Conservation (phyloP, 2,329 filamentous ascomycete genomes). For the Pyrenochaeta sp. region DNA sequence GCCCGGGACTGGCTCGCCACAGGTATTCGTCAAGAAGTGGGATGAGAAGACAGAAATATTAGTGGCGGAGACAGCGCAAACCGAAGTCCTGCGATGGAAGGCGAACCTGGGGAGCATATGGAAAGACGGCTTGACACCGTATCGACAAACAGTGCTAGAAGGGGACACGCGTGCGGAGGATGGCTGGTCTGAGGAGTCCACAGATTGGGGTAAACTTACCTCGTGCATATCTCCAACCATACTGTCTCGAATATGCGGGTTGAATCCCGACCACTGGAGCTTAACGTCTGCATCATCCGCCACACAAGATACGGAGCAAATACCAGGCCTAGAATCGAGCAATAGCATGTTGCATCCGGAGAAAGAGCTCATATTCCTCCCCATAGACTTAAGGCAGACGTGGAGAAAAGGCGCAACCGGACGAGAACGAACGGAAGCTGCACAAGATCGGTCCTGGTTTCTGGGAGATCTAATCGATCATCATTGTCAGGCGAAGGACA, state of each 20-base stretch:
- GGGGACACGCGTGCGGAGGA: constrained; percentile 40
- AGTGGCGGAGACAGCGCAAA: constrained; percentile 51
- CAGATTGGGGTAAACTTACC: constrained; percentile 64
- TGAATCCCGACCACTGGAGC: constrained; percentile 60
- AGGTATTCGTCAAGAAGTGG: constrained; percentile 67
- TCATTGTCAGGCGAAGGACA: constrained; percentile 45
- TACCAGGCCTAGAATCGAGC: constrained; percentile 62
- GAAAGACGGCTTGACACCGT: constrained; percentile 61
- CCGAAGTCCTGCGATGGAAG: constrained; percentile 59
- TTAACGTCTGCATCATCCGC: constrained; percentile 67
- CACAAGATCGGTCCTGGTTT: constrained; percentile 70
- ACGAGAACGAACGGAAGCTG: constrained; percentile 68
- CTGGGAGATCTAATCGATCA: constrained; percentile 61
- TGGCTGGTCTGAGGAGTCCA: constrained; percentile 52
- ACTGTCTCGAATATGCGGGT: constrained; percentile 60
- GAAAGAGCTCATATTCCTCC: constrained; percentile 61
- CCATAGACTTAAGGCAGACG: constrained; percentile 68
- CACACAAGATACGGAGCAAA: constrained; percentile 64
- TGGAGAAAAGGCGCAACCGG: constrained; percentile 70
- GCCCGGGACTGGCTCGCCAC: constrained; percentile 44
- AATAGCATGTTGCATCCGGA: constrained; percentile 43
- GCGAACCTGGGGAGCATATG: constrained; percentile 66
- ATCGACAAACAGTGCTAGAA: constrained; percentile 53
- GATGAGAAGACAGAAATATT: constrained; percentile 57
- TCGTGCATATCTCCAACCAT: constrained; percentile 58